phyloP scores from a whole-genome alignment of 768 basidiomycete genomes.

The Boletus tylopilopsis region DNA sequence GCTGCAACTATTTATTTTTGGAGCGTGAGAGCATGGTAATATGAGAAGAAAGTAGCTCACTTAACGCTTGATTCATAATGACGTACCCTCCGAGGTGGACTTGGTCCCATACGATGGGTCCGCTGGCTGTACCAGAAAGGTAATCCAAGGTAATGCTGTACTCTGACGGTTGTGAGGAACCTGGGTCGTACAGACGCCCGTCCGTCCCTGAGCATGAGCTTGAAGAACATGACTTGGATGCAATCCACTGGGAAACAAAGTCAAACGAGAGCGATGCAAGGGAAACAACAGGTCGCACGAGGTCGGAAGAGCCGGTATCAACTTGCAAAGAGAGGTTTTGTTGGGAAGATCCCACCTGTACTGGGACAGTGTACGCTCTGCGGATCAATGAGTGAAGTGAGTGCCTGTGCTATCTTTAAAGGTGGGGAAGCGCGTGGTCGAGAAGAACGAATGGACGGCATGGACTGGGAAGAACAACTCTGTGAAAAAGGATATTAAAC shows the following conservation, averaged over 20 bases:
- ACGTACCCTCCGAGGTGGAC: slow-evolving; percentile 61
- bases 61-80: slow-evolving; percentile 66
- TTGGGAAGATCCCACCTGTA: slow-evolving; percentile 45
- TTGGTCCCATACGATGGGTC: slow-evolving; percentile 68
- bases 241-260: slow-evolving; percentile 59
- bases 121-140: slow-evolving; percentile 53
- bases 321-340: slow-evolving; percentile 64
- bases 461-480: too few species aligned
- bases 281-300: slow-evolving; percentile 45
- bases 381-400: background rate
- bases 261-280: background rate
- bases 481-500: background rate
- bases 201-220: slow-evolving; percentile 44
- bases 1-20: slow-evolving; percentile 58
- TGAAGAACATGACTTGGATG: slow-evolving; percentile 60
- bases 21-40: background rate
- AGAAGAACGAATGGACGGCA: background rate
- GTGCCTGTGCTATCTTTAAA: background rate
- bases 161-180: slow-evolving; percentile 41
- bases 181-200: slow-evolving; percentile 56
- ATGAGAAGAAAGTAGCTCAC: slow-evolving; percentile 34
- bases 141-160: slow-evolving; percentile 51
- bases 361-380: slow-evolving; percentile 65
- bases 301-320: slow-evolving; percentile 80
- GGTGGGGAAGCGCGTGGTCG: background rate